Conservation (phyloP, 2,329 filamentous ascomycete species). For the Aspergillus calidoustus region DNA sequence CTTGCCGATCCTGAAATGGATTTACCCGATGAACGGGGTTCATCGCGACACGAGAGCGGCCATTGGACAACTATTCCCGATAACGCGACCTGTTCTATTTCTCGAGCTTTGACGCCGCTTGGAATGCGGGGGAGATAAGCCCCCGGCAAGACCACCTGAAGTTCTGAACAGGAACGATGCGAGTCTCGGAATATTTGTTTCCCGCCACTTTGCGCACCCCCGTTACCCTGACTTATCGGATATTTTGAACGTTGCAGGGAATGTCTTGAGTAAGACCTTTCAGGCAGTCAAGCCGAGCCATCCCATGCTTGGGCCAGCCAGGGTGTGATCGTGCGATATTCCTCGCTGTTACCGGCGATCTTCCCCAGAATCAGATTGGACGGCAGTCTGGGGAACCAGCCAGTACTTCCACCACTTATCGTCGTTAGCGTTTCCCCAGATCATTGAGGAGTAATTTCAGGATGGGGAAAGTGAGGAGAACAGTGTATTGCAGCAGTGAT, state of each 20-base stretch:
- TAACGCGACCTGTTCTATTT: not conserved
- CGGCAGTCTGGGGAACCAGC: constrained; percentile 9
- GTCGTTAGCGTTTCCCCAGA: not conserved
- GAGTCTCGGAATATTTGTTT: not conserved
- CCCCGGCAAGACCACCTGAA: not conserved
- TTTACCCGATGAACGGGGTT: not conserved
- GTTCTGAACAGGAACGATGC: not conserved
- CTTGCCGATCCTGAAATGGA: not conserved
- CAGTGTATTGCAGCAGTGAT: not conserved
- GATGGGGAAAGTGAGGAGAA: constrained; percentile 6
- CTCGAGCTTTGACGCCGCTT: not conserved
- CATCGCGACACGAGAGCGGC: not conserved
- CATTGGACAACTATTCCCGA: constrained; percentile 5
- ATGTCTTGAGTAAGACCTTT: constrained; percentile 1
- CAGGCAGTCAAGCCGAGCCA: not conserved
- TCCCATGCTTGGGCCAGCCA: not conserved
- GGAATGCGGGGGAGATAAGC: not conserved
- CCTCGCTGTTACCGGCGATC: constrained; percentile 22
- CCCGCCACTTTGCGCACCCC: not conserved
- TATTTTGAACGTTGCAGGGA: not conserved
- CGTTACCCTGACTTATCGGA: not conserved
- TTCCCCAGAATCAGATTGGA: constrained; percentile 20
- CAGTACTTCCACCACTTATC: constrained; percentile 9
- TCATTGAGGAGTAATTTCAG: not conserved
- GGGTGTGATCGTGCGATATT: constrained; percentile 9